Evolutionary conservation across 1,284 basidiomycete genomes (phyloP).

Genomic region (Fistulinella cinereoalba): DNA sequence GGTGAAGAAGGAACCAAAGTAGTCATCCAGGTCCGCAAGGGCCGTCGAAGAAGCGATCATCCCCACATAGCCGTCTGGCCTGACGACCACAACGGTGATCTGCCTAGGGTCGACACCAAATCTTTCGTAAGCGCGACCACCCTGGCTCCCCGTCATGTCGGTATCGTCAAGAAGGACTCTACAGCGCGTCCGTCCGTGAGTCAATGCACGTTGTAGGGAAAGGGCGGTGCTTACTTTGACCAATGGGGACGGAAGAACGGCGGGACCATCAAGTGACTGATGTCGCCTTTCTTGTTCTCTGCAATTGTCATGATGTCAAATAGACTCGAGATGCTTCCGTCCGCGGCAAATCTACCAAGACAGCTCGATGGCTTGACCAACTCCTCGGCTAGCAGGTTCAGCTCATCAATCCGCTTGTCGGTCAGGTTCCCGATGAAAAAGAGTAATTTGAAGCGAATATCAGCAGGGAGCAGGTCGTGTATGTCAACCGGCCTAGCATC

Average conservation of each 20-base stretch:
- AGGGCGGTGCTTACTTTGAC: conserved; percentile 58
- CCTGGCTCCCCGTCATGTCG: conserved; percentile 33
- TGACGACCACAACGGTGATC: conserved; percentile 52
- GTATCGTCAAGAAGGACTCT: conserved; percentile 39
- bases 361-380: conserved; percentile 41
- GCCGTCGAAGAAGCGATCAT: conserved; percentile 39
- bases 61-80: conserved; percentile 61
- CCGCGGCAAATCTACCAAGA: conserved; percentile 37
- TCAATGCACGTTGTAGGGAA: too few relatives aligned
- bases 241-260: conserved; percentile 55
- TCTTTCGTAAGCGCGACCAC: conserved; percentile 43
- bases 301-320: conserved; percentile 59
- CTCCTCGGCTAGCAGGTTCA: conserved; percentile 37
- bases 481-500: conserved; percentile 63
- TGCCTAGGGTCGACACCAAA: conserved; percentile 44
- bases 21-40: conserved; percentile 36
- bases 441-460: conserved; percentile 72
- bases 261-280: conserved; percentile 50
- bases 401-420: conserved; percentile 43
- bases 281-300: conserved; percentile 44
- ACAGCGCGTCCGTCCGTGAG: too few relatives aligned
- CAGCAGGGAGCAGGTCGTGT: conserved; percentile 66
- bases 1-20: conserved; percentile 36
- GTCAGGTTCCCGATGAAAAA: conserved; percentile 62
- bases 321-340: conserved; percentile 21